Conservation (phyloP, 2,329 filamentous ascomycete species). For the Dactylellina drechsleri region DNA sequence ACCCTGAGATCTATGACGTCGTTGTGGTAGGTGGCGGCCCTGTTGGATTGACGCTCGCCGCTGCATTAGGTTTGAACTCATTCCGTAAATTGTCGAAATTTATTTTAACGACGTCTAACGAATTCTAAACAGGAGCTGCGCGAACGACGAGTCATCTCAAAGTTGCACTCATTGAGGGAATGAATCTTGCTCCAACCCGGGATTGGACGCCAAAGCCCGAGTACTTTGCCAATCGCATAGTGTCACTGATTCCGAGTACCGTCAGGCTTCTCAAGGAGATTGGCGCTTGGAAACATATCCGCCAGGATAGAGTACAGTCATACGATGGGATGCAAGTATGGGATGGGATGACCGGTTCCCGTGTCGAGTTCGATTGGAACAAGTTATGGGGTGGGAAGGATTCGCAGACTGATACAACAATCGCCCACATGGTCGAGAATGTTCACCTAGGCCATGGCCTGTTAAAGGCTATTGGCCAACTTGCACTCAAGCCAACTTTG, state of each 20-base stretch:
- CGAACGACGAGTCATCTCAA: constrained; percentile 79
- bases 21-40: constrained; percentile 91
- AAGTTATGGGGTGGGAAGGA: constrained; percentile 61
- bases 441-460: constrained; percentile 84
- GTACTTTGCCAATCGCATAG: constrained; percentile 91
- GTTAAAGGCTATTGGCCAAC: constrained; percentile 74
- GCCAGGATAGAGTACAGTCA: constrained; percentile 77
- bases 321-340: constrained; percentile 97
- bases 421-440: constrained; percentile 98
- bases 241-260: constrained; percentile 89
- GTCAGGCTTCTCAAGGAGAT: constrained; percentile 77
- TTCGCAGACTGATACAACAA: constrained; percentile 69
- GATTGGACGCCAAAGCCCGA: constrained; percentile 73
- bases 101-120: constrained; percentile 11
- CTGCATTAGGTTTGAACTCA: constrained; percentile 67
- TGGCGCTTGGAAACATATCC: constrained; percentile 84
- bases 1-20: constrained; percentile 81
- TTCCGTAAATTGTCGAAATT: constrained; percentile 10
- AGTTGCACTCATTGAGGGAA: constrained; percentile 88
- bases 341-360: constrained; percentile 89
- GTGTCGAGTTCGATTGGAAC: constrained; percentile 86
- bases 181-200: constrained; percentile 78
- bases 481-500: constrained; percentile 73
- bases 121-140: constrained; percentile 72
- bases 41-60: constrained; percentile 83